phyloP scores from a whole-genome alignment of 352 stramenopile genomes.

The Plasmopara viticola region DNA sequence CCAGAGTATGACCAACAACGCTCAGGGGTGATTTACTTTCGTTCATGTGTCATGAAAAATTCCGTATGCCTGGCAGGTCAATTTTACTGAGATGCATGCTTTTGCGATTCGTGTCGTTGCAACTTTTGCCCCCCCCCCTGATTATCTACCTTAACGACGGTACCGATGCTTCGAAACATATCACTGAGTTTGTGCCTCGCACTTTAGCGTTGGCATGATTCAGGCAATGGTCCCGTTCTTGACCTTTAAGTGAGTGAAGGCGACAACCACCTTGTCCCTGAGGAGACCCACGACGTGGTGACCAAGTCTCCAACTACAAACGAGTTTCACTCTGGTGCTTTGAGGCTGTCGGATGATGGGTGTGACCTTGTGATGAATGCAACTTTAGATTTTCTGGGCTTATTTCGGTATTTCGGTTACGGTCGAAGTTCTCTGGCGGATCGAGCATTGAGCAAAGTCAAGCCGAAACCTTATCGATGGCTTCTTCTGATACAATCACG shows the following conservation, averaged over 20 bases:
- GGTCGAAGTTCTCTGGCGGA: neutral
- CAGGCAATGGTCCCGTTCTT: constrained; percentile 13
- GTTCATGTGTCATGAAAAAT: constrained; percentile 39
- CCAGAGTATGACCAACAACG: constrained; percentile 29
- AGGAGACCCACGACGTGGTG: constrained; percentile 26
- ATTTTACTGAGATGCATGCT: constrained; percentile 34
- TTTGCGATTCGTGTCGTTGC: constrained; percentile 49
- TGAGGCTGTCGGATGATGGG: constrained; percentile 8
- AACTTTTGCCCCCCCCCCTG: constrained; percentile 26
- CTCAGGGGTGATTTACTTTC: constrained; percentile 37
- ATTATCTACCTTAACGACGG: constrained; percentile 37
- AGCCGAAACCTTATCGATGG: too few relatives aligned
- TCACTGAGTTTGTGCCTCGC: constrained; percentile 28
- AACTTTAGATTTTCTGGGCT: constrained; percentile 11
- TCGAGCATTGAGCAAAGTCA: too few relatives aligned
- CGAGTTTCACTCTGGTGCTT: constrained; percentile 14
- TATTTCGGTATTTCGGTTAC: constrained; percentile 15
- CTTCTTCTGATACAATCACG: too few relatives aligned
- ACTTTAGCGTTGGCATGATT: constrained; percentile 26
- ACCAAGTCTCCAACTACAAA: constrained; percentile 20
- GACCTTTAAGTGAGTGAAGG: constrained; percentile 42
- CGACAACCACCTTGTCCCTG: constrained; percentile 13
- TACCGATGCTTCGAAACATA: constrained; percentile 30
- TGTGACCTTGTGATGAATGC: constrained; percentile 11
- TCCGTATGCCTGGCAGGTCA: constrained; percentile 16